These are phyloP conservation scores for Trametes punicea DNA, from an alignment of 768 basidiomycete species.

Conservation along the genomic window DNA sequence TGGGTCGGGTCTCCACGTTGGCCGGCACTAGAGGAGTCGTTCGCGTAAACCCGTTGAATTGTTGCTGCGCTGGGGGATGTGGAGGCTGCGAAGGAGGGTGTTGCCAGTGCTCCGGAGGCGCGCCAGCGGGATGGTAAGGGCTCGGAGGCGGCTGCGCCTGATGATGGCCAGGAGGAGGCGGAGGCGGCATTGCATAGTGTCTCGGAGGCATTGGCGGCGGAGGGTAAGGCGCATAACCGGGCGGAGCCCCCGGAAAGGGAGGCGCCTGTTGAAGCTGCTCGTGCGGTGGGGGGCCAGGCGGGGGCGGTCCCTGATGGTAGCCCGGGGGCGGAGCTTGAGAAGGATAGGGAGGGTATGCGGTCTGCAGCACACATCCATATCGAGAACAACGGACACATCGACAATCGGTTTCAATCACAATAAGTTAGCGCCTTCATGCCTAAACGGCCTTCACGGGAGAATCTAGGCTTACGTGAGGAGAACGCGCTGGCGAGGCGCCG, in stretches of 20 bases:
- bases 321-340: constrained; percentile 38
- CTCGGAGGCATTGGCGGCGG: constrained; percentile 24
- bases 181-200: constrained; percentile 21
- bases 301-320: constrained; percentile 37
- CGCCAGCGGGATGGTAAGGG: constrained; percentile 18
- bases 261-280: constrained; percentile 42
- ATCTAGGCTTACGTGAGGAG: constrained; percentile 45
- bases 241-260: constrained; percentile 30
- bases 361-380: constrained; percentile 22
- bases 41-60: constrained; percentile 31
- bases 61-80: constrained; percentile 14
- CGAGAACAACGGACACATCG: constrained; percentile 12
- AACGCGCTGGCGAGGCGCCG: constrained; percentile 45
- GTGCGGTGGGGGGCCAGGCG: constrained; percentile 34
- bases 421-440: constrained; percentile 19
- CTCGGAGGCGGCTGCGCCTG: constrained; percentile 12
- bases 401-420: constrained; percentile 19
- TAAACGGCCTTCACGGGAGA: constrained; percentile 22
- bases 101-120: constrained; percentile 27
- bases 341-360: constrained; percentile 40
- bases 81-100: constrained; percentile 15
- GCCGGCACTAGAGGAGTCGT: constrained; percentile 42
- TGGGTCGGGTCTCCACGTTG: constrained; percentile 37
- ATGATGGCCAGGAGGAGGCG: constrained; percentile 25
- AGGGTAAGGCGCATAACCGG: constrained; percentile 25